Evolutionary conservation across 306 rosid species (phyloP).

Genomic region (Vigna unguiculata): DNA sequence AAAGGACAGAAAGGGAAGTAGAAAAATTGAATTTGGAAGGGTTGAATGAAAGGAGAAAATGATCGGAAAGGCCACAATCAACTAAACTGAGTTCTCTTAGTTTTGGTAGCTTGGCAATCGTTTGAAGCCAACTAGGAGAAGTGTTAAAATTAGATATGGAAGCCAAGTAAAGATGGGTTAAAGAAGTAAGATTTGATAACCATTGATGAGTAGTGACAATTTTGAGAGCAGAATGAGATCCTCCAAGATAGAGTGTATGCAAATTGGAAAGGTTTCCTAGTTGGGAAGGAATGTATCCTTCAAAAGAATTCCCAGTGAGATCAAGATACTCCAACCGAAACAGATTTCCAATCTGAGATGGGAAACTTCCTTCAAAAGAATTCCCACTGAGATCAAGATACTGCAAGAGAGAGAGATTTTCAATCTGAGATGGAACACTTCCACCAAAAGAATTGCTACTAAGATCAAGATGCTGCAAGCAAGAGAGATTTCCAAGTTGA

Average conservation of each 20-base stretch:
- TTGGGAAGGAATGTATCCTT: neutral
- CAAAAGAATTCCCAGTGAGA: neutral
- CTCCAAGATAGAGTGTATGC: neutral
- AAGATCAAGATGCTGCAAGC: slow-evolving; percentile 25
- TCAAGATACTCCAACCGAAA: neutral
- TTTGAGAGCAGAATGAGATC: neutral
- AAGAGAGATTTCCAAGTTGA: slow-evolving; percentile 19
- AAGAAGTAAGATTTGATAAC: slow-evolving; percentile 44
- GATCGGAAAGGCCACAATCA: slow-evolving; percentile 27
- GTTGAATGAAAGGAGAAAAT: neutral
- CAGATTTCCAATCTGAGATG: slow-evolving; percentile 10
- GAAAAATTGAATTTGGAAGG: slow-evolving; percentile 29
- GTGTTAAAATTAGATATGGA: neutral
- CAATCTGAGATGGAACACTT: slow-evolving; percentile 19
- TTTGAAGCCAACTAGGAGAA: slow-evolving; percentile 12
- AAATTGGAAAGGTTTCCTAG: neutral
- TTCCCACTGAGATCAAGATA: too few species aligned
- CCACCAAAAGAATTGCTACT: neutral
- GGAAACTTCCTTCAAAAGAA: too few species aligned
- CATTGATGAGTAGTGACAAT: slow-evolving; percentile 13
- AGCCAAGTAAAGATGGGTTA: slow-evolving; percentile 35
- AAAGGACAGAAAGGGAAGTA: slow-evolving; percentile 13
- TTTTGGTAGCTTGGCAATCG: slow-evolving; percentile 29
- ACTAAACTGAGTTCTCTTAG: neutral
- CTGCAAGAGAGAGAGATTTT: neutral